A percentile compares a stretch with the other conserved stretches of the same genome.
Evolutionary conservation across 2,329 filamentous ascomycete genomes (phyloP).

Genomic region (Trichoderma sp.): DNA sequence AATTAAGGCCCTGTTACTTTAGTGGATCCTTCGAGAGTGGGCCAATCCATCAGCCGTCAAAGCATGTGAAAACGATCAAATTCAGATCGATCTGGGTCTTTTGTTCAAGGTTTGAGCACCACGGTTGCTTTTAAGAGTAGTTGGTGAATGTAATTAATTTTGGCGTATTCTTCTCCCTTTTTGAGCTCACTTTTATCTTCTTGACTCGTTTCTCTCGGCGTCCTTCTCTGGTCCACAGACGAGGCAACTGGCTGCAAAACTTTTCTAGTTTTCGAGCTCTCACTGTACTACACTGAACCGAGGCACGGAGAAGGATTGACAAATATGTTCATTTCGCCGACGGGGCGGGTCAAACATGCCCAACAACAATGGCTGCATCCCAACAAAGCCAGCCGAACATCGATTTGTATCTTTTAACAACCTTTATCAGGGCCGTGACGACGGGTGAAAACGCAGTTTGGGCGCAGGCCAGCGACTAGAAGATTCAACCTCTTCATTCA

Average conservation of each 20-base stretch:
- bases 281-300: not conserved
- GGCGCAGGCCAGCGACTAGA: not conserved
- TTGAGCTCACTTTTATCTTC: not conserved
- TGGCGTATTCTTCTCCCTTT: not conserved
- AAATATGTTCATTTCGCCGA: constrained; percentile 10
- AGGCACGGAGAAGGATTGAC: constrained; percentile 10
- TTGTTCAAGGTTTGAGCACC: not conserved
- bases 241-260: not conserved
- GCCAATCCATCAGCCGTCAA: not conserved
- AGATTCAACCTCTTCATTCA: constrained; percentile 4
- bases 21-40: constrained; percentile 2
- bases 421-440: not conserved
- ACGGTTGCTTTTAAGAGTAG: not conserved
- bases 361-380: constrained; percentile 13
- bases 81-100: constrained; percentile 9
- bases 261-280: not conserved
- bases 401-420: not conserved
- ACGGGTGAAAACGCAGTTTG: not conserved
- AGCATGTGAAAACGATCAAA: constrained; percentile 16
- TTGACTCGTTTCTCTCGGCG: not conserved
- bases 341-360: constrained; percentile 11
- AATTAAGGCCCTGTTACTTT: constrained; percentile 5
- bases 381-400: constrained; percentile 6
- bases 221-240: not conserved
- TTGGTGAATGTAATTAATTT: not conserved